A percentile compares a stretch with the other conserved stretches of the same genome.
Evolutionary conservation across 805 yeast genomes (phyloP).

Genomic region (Kuraishia piskuri): DNA sequence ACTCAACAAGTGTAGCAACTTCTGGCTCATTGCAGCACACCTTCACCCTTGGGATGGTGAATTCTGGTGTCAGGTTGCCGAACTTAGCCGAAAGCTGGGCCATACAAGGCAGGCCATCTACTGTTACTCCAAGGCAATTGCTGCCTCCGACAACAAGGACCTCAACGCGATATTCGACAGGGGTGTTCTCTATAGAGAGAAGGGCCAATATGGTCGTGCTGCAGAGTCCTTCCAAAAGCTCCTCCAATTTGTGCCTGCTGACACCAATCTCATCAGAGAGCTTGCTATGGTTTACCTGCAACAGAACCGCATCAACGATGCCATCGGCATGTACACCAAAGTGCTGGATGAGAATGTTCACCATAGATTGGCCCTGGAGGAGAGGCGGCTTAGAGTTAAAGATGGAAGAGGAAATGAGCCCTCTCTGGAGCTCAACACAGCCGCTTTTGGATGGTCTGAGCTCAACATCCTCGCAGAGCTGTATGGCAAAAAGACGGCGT

Average conservation of each 20-base stretch:
- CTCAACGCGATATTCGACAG: constrained; percentile 54
- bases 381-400: constrained; percentile 10
- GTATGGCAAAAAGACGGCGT: constrained; percentile 60
- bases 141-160: constrained; percentile 32
- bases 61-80: constrained; percentile 75
- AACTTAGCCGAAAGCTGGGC: constrained; percentile 52
- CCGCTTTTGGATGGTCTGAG: constrained; percentile 80
- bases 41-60: constrained; percentile 66
- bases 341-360: constrained; percentile 52
- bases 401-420: constrained; percentile 1
- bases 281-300: constrained; percentile 43
- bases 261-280: constrained; percentile 52
- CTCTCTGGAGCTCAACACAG: constrained; percentile 18
- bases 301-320: constrained; percentile 60
- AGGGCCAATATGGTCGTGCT: constrained; percentile 62
- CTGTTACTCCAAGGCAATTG: constrained; percentile 62
- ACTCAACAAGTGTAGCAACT: constrained; percentile 63
- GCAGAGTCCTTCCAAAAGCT: constrained; percentile 62
- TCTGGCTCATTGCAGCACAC: constrained; percentile 79
- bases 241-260: constrained; percentile 46
- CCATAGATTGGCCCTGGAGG: constrained; percentile 19
- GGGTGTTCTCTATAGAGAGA: constrained; percentile 57
- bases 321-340: constrained; percentile 60
- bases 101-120: constrained; percentile 70
- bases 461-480: constrained; percentile 78